A percentile compares a stretch with the other conserved stretches of the same genome.
phyloP scores from a whole-genome alignment of 768 basidiomycete genomes.

The Hydnomerulius pinastri region DNA sequence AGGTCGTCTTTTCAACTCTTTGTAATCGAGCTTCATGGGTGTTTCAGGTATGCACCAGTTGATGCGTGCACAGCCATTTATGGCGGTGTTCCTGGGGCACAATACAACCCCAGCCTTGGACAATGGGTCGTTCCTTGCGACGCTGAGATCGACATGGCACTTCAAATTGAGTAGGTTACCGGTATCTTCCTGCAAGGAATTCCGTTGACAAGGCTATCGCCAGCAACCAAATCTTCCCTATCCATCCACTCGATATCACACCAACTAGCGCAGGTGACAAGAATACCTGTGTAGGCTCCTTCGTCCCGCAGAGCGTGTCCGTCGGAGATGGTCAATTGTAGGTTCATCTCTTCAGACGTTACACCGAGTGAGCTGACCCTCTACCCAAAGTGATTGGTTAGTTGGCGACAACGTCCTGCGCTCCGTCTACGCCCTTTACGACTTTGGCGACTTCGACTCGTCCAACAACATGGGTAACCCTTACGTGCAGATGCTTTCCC shows the following conservation, averaged over 20 bases:
- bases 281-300: slow-evolving; percentile 68
- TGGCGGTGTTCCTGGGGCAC: slow-evolving; percentile 61
- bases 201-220: slow-evolving; percentile 15
- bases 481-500: slow-evolving; percentile 72
- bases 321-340: slow-evolving; percentile 70
- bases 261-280: slow-evolving; percentile 47
- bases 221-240: slow-evolving; percentile 72
- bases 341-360: slow-evolving; percentile 25
- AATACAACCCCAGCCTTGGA: slow-evolving; percentile 49
- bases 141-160: slow-evolving; percentile 73
- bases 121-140: slow-evolving; percentile 78
- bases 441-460: slow-evolving; percentile 77
- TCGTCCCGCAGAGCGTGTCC: slow-evolving; percentile 63
- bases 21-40: slow-evolving; percentile 7
- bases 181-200: slow-evolving; percentile 5
- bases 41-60: slow-evolving; percentile 64
- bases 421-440: slow-evolving; percentile 79
- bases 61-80: slow-evolving; percentile 73
- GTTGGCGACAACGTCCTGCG: slow-evolving; percentile 84
- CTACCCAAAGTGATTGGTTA: slow-evolving; percentile 67
- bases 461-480: slow-evolving; percentile 71
- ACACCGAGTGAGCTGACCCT: slow-evolving; percentile 4
- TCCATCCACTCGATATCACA: slow-evolving; percentile 79
- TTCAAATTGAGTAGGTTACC: slow-evolving; percentile 68
- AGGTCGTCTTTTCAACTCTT: slow-evolving; percentile 25